Evolutionary conservation across 768 basidiomycete genomes (phyloP).

Genomic region (Obba rivulosa): DNA sequence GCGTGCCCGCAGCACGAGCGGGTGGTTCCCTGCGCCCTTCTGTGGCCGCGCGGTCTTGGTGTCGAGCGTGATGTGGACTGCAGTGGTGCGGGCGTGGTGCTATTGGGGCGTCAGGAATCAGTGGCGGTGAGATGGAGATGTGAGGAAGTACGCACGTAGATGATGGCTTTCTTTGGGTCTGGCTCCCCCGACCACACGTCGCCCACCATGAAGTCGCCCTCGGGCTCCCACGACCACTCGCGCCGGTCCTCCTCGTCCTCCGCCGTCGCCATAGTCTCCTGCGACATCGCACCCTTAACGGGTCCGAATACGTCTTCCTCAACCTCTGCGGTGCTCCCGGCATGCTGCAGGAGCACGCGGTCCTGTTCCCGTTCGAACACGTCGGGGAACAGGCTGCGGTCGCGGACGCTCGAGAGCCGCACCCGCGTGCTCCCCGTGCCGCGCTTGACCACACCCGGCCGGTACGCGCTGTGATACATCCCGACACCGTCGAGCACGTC

Average conservation of each 20-base stretch:
- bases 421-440: constrained; percentile 15
- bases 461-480: constrained; percentile 30
- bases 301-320: constrained; percentile 7
- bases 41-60: constrained; percentile 44
- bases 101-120: constrained; percentile 16
- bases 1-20: constrained; percentile 51
- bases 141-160: constrained; percentile 47
- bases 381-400: constrained; percentile 25
- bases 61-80: constrained; percentile 63
- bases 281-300: background rate
- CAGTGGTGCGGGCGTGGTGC: constrained; percentile 48
- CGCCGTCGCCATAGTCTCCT: too few relatives aligned
- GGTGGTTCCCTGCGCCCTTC: constrained; percentile 55
- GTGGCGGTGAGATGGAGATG: background rate
- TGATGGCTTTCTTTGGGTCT: constrained; percentile 41
- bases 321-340: background rate
- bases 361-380: constrained; percentile 9
- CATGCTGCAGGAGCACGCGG: background rate
- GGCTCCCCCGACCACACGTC: constrained; percentile 51
- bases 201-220: constrained; percentile 57
- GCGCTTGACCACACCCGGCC: constrained; percentile 48
- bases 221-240: constrained; percentile 64
- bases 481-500: constrained; percentile 47
- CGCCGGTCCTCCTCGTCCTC: constrained; percentile 32
- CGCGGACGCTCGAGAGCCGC: constrained; percentile 26